phyloP scores from a whole-genome alignment of 176 grass and related monocot species.

The Oryza brachyantha region DNA sequence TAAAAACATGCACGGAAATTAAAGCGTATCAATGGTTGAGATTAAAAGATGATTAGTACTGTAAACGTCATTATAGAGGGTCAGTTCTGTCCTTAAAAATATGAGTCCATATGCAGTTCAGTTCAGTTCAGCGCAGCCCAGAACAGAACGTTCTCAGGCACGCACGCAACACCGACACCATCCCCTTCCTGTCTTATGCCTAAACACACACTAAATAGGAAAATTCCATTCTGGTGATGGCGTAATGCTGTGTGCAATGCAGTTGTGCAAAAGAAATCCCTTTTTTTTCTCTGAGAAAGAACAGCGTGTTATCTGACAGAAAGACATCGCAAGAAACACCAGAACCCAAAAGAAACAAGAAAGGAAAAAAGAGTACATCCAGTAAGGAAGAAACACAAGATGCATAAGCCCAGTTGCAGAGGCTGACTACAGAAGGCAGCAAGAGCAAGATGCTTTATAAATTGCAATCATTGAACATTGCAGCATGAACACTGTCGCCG shows the following conservation, averaged over 20 bases:
- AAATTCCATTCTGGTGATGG: neutral
- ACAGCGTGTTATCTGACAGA: neutral
- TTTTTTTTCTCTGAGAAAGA: neutral
- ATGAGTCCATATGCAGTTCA: too few relatives aligned
- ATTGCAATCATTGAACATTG: neutral
- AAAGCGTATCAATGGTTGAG: too few relatives aligned
- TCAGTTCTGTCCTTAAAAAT: too few relatives aligned
- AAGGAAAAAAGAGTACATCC: neutral
- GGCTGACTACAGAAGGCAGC: neutral
- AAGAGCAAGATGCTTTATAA: neutral
- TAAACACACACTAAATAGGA: neutral
- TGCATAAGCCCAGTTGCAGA: neutral
- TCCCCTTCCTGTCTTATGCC: neutral
- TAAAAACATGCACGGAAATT: too few relatives aligned
- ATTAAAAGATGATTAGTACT: too few relatives aligned
- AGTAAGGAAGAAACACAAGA: neutral
- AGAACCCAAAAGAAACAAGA: neutral
- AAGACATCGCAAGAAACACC: neutral
- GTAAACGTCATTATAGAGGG: too few relatives aligned
- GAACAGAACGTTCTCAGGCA: too few relatives aligned
- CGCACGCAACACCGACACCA: too few relatives aligned
- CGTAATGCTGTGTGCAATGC: neutral
- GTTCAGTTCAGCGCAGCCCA: too few relatives aligned
- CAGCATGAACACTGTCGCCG: conserved; percentile 22
- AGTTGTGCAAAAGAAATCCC: too few relatives aligned